A percentile compares a stretch with the other conserved stretches of the same genome.
phyloP scores from a whole-genome alignment of 495 filamentous ascomycete genomes.

The Peziza echinospora region DNA sequence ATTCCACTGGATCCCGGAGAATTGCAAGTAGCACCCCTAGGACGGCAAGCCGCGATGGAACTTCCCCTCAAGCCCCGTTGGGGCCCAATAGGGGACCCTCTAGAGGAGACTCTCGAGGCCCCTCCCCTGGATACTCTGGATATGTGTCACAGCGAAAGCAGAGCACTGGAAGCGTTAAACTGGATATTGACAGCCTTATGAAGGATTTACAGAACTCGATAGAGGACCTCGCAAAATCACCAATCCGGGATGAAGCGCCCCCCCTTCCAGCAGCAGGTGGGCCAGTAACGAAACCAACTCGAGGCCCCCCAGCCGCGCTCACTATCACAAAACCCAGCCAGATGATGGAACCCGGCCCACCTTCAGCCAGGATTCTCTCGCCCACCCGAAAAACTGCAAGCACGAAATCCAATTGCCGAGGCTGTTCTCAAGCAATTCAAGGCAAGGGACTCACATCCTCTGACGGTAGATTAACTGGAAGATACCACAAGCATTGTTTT shows the following conservation, averaged over 20 bases:
- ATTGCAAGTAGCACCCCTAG: not conserved
- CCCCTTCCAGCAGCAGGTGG: conserved; percentile 9
- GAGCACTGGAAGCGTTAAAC: conserved; percentile 4
- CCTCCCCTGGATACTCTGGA: too few relatives aligned
- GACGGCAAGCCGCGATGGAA: not conserved
- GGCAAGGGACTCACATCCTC: conserved; percentile 88
- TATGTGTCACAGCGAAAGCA: too few relatives aligned
- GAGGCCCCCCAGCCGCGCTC: not conserved
- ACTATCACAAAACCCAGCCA: not conserved
- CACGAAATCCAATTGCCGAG: conserved; percentile 57
- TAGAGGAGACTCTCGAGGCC: too few relatives aligned
- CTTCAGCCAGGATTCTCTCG: conserved; percentile 4
- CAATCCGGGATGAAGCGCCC: conserved; percentile 9
- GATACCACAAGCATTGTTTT: conserved; percentile 87
- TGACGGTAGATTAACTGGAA: conserved; percentile 77
- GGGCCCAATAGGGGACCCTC: too few relatives aligned
- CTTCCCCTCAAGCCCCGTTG: too few relatives aligned
- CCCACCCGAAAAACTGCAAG: conserved; percentile 16
- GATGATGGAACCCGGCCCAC: not conserved
- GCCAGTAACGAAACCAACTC: too few relatives aligned
- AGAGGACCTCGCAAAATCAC: conserved; percentile 20
- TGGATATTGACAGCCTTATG: conserved; percentile 30
- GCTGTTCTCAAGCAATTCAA: conserved; percentile 53
- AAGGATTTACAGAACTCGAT: conserved; percentile 31
- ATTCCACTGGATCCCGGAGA: not conserved